These are phyloP conservation scores for Phaeophleospora eucalypticola DNA, from an alignment of 2,329 filamentous ascomycete genomes.

Conservation along the genomic window DNA sequence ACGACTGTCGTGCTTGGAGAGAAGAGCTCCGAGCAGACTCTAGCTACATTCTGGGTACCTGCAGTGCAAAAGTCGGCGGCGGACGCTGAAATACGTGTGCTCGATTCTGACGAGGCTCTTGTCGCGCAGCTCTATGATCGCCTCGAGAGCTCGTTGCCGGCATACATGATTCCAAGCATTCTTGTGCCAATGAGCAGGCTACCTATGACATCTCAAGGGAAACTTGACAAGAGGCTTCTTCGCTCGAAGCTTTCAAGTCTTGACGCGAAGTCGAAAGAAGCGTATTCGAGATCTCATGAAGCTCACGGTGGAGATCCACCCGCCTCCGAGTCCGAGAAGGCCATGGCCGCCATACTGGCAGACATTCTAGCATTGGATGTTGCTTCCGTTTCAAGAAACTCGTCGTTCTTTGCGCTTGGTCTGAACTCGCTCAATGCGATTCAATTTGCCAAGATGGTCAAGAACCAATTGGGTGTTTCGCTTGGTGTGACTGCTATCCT, in stretches of 20 bases:
- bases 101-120: slow-evolving; percentile 2
- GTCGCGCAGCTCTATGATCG: slow-evolving; percentile 48
- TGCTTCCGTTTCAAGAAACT: slow-evolving; percentile 55
- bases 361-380: slow-evolving; percentile 45
- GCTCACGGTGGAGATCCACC: slow-evolving; percentile 34
- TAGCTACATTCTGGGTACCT: slow-evolving; percentile 68
- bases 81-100: slow-evolving; percentile 1
- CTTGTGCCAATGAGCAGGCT: slow-evolving; percentile 66
- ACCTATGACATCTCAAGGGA: slow-evolving; percentile 70
- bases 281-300: slow-evolving; percentile 32
- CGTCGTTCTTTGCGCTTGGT: slow-evolving; percentile 72
- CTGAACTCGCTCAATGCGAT: slow-evolving; percentile 68
- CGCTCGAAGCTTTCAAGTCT: slow-evolving; percentile 47
- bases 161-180: slow-evolving; percentile 75
- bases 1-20: slow-evolving; percentile 56
- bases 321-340: slow-evolving; percentile 55
- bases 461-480: slow-evolving; percentile 44
- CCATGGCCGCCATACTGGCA: slow-evolving; percentile 55
- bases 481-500: slow-evolving; percentile 67
- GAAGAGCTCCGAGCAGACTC: slow-evolving; percentile 43
- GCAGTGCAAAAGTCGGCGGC: background rate
- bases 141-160: slow-evolving; percentile 57
- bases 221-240: slow-evolving; percentile 62
- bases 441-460: slow-evolving; percentile 57
- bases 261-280: slow-evolving; percentile 43